Conservation (phyloP, 208 protist species). For the Wallacemonas sp. region DNA sequence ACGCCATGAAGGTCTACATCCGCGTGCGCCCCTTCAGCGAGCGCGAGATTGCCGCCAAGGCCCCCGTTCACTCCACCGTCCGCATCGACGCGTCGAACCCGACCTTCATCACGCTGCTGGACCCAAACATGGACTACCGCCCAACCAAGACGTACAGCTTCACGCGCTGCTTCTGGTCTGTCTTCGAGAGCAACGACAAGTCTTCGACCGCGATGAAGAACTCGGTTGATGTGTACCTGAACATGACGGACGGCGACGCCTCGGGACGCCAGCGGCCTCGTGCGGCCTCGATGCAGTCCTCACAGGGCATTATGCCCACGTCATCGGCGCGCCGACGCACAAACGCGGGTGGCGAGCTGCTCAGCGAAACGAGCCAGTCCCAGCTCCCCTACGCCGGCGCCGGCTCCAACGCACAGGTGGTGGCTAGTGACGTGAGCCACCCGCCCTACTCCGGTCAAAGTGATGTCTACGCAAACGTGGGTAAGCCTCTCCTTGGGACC, state of each 20-base stretch:
- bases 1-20: constrained; percentile 55
- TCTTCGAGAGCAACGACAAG: constrained; percentile 36
- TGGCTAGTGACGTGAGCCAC: constrained; percentile 42
- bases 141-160: constrained; percentile 71
- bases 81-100: constrained; percentile 76
- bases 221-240: constrained; percentile 46
- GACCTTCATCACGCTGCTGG: constrained; percentile 61
- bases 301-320: not conserved
- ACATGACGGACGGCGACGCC: constrained; percentile 31
- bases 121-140: constrained; percentile 61
- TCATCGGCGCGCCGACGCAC: constrained; percentile 18
- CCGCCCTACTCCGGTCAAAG: constrained; percentile 74
- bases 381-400: constrained; percentile 26
- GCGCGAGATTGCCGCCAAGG: constrained; percentile 22
- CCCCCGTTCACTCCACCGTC: constrained; percentile 54
- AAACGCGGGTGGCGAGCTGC: not conserved
- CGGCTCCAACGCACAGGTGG: constrained; percentile 61
- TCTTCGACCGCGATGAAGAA: constrained; percentile 1
- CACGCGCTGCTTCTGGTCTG: constrained; percentile 82
- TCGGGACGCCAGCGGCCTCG: constrained; percentile 18
- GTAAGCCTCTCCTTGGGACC: constrained; percentile 65
- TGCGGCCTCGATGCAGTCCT: constrained; percentile 22
- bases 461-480: constrained; percentile 74
- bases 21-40: constrained; percentile 54
- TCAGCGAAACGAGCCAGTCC: constrained; percentile 17